Conservation (phyloP, 1,284 basidiomycete species). For the Coniferiporia weirii region DNA sequence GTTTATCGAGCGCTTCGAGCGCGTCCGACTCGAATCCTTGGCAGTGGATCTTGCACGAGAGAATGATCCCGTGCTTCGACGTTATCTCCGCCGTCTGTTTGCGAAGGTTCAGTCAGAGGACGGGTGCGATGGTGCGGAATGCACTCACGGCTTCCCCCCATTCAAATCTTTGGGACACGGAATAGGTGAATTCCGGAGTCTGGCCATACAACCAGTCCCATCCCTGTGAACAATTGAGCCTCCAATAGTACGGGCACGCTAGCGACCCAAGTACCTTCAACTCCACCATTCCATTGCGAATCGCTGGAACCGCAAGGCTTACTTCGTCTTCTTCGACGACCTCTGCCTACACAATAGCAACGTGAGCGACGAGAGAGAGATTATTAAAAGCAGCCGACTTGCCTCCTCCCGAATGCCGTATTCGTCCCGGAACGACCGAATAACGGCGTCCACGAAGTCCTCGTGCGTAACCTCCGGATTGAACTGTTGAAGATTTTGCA, state of each 20-base stretch:
- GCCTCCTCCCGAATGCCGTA: conserved; percentile 44
- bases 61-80: conserved; percentile 59
- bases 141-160: conserved; percentile 59
- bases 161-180: conserved; percentile 41
- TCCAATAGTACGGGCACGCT: neutral
- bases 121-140: neutral
- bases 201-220: conserved; percentile 96
- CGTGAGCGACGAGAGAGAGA: neutral
- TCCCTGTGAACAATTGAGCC: conserved; percentile 40
- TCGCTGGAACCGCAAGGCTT: conserved; percentile 36
- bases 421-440: conserved; percentile 61
- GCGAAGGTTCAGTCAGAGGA: neutral
- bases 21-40: conserved; percentile 20
- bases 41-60: conserved; percentile 40
- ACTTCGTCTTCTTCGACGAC: conserved; percentile 42
- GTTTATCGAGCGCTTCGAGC: conserved; percentile 10
- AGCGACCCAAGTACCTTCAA: conserved; percentile 42
- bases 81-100: conserved; percentile 43
- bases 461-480: conserved; percentile 56
- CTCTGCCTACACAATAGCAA: conserved; percentile 1
- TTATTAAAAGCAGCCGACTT: conserved; percentile 15
- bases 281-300: conserved; percentile 66
- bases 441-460: conserved; percentile 68
- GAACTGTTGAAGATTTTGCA: conserved; percentile 74
- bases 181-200: conserved; percentile 87